Percentiles rank a stretch among this genome's conserved stretches.
phyloP scores from a whole-genome alignment of 768 basidiomycete species.

The Tulasnella sp. region DNA sequence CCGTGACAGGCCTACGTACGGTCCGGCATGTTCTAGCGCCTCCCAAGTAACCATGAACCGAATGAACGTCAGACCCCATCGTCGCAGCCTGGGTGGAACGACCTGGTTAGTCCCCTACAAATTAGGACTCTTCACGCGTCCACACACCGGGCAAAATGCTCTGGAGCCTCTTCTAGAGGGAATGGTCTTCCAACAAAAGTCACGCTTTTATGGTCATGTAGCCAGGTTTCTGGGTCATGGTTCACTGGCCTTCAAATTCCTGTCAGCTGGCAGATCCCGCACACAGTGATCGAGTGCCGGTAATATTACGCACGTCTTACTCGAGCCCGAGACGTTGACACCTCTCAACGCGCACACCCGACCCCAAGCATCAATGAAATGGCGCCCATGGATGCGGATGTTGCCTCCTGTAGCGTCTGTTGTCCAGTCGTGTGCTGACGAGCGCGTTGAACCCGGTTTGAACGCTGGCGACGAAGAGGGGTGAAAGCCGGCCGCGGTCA shows the following conservation, averaged over 20 bases:
- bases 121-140: no score
- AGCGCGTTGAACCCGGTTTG: slow-evolving; percentile 23
- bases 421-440: slow-evolving; percentile 78
- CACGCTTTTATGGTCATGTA: slow-evolving; percentile 62
- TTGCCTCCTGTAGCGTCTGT: slow-evolving; percentile 56
- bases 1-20: slow-evolving; percentile 56
- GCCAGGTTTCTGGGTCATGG: slow-evolving; percentile 69
- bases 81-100: slow-evolving; percentile 50
- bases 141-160: slow-evolving; percentile 76
- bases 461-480: slow-evolving; percentile 8
- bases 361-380: slow-evolving; percentile 80
- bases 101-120: neutral
- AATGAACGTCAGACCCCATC: slow-evolving; percentile 89
- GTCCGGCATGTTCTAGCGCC: slow-evolving; percentile 90
- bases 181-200: slow-evolving; percentile 93
- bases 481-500: slow-evolving; percentile 10
- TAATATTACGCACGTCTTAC: slow-evolving; percentile 67
- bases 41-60: slow-evolving; percentile 97
- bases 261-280: neutral
- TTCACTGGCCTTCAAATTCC: slow-evolving; percentile 60
- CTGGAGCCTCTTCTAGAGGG: slow-evolving; percentile 82
- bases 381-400: slow-evolving; percentile 66
- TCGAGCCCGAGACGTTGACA: slow-evolving; percentile 80
- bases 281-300: neutral
- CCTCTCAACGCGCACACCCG: slow-evolving; percentile 82